These are phyloP conservation scores for Aspergillus transmontanensis DNA, from an alignment of 2,329 filamentous ascomycete species.

Conservation along the genomic window DNA sequence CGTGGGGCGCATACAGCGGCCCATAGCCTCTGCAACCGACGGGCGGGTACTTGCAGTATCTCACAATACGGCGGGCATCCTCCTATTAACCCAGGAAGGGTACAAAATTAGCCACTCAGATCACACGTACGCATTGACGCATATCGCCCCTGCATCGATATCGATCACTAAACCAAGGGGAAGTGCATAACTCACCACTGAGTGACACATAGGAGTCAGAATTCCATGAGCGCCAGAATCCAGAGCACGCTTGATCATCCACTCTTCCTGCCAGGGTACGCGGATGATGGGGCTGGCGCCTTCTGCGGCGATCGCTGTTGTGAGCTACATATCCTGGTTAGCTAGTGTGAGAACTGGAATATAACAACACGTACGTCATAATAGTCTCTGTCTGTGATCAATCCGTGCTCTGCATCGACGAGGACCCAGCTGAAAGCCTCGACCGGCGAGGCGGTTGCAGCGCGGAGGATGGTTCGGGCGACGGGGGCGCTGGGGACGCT, in stretches of 20 bases:
- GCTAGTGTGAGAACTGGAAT: neutral
- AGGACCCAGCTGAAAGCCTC: conserved; percentile 40
- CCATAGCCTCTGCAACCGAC: conserved; percentile 37
- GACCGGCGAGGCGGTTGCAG: conserved; percentile 19
- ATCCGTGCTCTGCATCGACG: conserved; percentile 44
- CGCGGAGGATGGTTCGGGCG: conserved; percentile 37
- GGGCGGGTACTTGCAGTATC: conserved; percentile 35
- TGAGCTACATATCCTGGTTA: neutral
- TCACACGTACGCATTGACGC: too few relatives aligned
- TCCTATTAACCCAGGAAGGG: conserved; percentile 17
- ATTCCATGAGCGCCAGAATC: conserved; percentile 42
- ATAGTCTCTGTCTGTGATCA: conserved; percentile 42
- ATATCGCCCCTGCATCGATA: too few relatives aligned
- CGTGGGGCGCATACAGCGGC: conserved; percentile 38
- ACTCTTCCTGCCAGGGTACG: conserved; percentile 38
- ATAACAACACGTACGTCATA: conserved; percentile 32
- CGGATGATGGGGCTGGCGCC: conserved; percentile 39
- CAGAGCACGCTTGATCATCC: conserved; percentile 45
- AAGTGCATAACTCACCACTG: conserved; percentile 21
- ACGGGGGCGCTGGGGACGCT: conserved; percentile 34
- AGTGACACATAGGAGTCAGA: conserved; percentile 40
- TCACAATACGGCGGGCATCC: conserved; percentile 33
- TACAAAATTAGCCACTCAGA: neutral
- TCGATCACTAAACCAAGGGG: too few relatives aligned
- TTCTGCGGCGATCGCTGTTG: conserved; percentile 38